Evolutionary conservation across 73 alveolate species (phyloP).

Genomic region (Tetrahymena malaccensis): DNA sequence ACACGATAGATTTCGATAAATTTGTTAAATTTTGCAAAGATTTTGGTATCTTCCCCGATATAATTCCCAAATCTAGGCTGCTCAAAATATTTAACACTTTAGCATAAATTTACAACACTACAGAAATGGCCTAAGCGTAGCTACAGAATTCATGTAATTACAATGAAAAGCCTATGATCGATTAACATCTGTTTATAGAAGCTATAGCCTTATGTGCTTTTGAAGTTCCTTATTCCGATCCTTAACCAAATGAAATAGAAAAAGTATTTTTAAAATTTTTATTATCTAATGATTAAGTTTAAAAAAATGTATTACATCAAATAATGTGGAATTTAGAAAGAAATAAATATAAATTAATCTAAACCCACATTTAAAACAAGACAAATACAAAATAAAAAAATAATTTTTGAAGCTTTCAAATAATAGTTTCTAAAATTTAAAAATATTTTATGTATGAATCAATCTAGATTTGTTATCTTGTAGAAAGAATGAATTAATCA

Average conservation of each 20-base stretch:
- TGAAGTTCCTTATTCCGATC: constrained; percentile 52
- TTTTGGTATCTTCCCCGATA: constrained; percentile 69
- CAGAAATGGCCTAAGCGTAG: constrained; percentile 22
- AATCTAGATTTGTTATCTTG: constrained; percentile 8
- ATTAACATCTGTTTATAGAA: constrained; percentile 68
- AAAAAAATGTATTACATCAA: no score
- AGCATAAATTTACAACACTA: constrained; percentile 38
- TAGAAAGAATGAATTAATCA: constrained; percentile 63
- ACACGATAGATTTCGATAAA: constrained; percentile 43
- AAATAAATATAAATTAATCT: no score
- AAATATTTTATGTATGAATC: neutral
- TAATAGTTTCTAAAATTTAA: neutral
- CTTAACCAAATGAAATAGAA: constrained; percentile 47
- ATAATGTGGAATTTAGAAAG: no score
- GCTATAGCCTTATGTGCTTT: constrained; percentile 60
- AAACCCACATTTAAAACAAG: neutral
- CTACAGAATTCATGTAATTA: neutral
- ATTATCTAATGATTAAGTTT: no score
- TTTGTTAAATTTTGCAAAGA: constrained; percentile 64
- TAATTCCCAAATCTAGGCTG: constrained; percentile 50
- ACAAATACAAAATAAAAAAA: neutral
- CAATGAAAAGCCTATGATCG: constrained; percentile 13
- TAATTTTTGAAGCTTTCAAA: neutral
- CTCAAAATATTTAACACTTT: constrained; percentile 51
- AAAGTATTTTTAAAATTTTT: constrained; percentile 5